Percentiles rank a stretch among this genome's conserved stretches.
Evolutionary conservation across 768 basidiomycete genomes (phyloP).

Genomic region (Erythrobasidium yunnanense): DNA sequence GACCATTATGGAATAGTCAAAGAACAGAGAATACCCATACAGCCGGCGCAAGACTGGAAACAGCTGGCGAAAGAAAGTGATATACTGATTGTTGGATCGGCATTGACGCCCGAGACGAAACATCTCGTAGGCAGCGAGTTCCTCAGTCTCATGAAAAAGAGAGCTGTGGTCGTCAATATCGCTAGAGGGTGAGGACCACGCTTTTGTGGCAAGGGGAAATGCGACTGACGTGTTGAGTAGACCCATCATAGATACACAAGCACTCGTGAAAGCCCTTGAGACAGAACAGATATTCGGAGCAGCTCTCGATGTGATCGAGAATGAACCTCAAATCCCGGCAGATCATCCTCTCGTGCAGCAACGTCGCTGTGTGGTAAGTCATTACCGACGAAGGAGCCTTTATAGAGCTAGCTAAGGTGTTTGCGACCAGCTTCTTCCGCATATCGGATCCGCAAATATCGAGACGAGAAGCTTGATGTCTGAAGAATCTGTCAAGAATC

Average conservation of each 20-base stretch:
- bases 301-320: constrained; percentile 85
- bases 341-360: constrained; percentile 70
- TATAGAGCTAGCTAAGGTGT: constrained; percentile 5
- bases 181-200: constrained; percentile 56
- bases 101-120: constrained; percentile 49
- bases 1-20: constrained; percentile 32
- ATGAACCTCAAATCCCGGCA: constrained; percentile 60
- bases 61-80: constrained; percentile 69
- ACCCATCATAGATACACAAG: constrained; percentile 77
- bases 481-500: constrained; percentile 26
- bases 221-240: background rate
- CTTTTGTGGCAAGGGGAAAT: too few species aligned
- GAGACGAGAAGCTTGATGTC: constrained; percentile 53
- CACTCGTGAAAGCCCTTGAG: constrained; percentile 65
- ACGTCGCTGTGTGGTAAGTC: constrained; percentile 52
- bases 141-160: constrained; percentile 71
- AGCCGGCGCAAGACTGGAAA: constrained; percentile 43
- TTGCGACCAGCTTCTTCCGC: constrained; percentile 73
- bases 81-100: constrained; percentile 63
- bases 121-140: constrained; percentile 64
- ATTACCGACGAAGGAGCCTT: background rate
- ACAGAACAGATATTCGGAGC: constrained; percentile 81
- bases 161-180: constrained; percentile 71
- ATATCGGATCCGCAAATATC: constrained; percentile 78
- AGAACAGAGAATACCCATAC: constrained; percentile 25